Base-by-base conservation (phyloP, 352 stramenopile genomes). In the Globisporangium cystogenes region DNA sequence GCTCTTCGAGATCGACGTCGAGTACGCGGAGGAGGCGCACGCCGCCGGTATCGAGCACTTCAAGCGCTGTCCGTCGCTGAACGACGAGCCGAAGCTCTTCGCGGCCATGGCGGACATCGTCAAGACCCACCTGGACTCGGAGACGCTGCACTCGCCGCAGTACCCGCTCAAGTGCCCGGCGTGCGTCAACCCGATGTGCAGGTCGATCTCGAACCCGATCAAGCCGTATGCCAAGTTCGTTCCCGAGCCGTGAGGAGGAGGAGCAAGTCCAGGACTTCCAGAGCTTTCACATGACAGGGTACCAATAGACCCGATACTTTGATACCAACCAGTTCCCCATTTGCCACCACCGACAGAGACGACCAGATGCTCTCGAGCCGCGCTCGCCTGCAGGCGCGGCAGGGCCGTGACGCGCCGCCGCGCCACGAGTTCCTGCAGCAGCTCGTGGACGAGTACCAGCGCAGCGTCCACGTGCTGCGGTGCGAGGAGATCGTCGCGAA, bases 1-100 rank as follows among this genome's bases (percentile, higher is more conserved):
- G 35, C 83, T 99, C 41, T 98, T 99, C 71, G 97, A 99, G 72
- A 99, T 99, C 65, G 97, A 99, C 78, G 97, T 99, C 60, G 97
- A 99, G 73, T 99, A 99, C 70, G 80, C 86, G 27, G 94, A 99
- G 62, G 77, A 99, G 41, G 97, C 97, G 12, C 55, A 97, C 45
- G 90, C 98, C 50, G 89, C 78, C 57, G 96, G 96, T 47, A 98
- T 99, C 57, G 84, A 87, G 74, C 47, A 98, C 53, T 99, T 98
- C 71, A 86, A 93, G 61, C 84, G 96, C 52, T 97, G 90, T 55
- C 96, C 96, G 31, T 97, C 96, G 40, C 74, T 99, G 37, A 99
- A 99, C 64, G 96, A 99, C 68, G 72, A 90, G 47, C 83, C 82
- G 39, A 59, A 90, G 55, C 96, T 99, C 54, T 98, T 98, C 54